Conservation (phyloP, 2,329 filamentous ascomycete genomes). For the Colletotrichum chrysophilum region DNA sequence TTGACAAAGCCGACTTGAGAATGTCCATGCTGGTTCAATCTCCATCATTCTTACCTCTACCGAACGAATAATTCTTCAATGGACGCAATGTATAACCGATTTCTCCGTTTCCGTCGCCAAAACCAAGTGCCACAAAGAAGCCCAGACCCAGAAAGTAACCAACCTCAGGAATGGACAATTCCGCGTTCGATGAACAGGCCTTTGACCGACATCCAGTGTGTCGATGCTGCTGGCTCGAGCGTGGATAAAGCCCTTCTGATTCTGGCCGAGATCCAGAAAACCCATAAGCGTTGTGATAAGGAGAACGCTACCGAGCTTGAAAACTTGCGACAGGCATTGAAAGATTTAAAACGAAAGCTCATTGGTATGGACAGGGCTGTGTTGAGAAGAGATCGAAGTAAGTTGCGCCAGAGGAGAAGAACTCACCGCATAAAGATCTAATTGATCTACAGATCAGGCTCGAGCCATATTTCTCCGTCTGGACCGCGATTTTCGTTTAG, state of each 20-base stretch:
- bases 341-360: neutral
- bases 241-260: neutral
- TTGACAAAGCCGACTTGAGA: neutral
- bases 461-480: neutral
- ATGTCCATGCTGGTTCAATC: neutral
- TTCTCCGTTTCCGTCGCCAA: neutral
- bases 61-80: neutral
- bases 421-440: neutral
- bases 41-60: neutral
- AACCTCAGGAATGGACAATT: neutral
- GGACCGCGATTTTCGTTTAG: neutral
- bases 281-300: neutral
- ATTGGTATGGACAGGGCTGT: accelerated
- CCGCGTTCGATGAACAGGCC: neutral
- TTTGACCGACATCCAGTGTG: neutral
- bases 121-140: neutral
- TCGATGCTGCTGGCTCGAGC: neutral
- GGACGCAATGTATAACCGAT: neutral
- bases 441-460: neutral
- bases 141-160: neutral
- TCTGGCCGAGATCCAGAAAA: neutral
- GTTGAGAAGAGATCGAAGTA: neutral
- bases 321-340: neutral
- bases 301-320: neutral
- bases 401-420: neutral